phyloP scores from a whole-genome alignment of 2,329 filamentous ascomycete species.

The Pseudogymnoascus sp. region DNA sequence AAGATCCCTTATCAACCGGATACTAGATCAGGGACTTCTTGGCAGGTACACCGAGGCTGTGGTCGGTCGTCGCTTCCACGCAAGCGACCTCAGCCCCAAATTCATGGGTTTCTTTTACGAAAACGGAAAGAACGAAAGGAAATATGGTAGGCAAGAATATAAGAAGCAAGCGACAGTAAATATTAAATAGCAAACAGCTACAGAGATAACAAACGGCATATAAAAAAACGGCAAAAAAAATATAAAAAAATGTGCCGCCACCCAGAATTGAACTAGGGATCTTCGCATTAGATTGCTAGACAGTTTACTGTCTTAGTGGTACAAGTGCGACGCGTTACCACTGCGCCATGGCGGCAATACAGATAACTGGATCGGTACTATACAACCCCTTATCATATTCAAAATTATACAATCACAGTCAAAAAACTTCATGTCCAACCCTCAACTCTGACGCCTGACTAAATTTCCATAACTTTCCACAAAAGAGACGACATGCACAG shows the following conservation, averaged over 20 bases:
- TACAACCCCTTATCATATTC: background rate
- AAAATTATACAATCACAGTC: background rate
- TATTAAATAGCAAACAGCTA: background rate
- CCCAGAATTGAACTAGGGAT: constrained; percentile 11
- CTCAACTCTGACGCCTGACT: background rate
- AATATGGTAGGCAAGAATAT: background rate
- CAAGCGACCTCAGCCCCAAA: background rate
- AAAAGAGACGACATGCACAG: background rate
- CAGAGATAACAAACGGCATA: background rate
- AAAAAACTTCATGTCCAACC: background rate
- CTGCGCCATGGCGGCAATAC: constrained; percentile 10
- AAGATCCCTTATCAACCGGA: background rate
- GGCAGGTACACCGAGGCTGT: background rate
- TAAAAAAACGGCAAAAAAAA: background rate
- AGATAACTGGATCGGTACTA: background rate
- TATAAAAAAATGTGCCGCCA: constrained; percentile 3
- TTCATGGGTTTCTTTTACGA: background rate
- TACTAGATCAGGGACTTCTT: background rate
- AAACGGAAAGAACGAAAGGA: background rate
- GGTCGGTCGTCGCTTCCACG: background rate
- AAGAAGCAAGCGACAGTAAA: background rate
- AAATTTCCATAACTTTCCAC: background rate
- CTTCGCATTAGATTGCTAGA: constrained; percentile 10
- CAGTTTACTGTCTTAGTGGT: constrained; percentile 12
- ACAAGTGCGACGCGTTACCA: constrained; percentile 12